Base-by-base conservation (phyloP, 2,329 filamentous ascomycete species). In the Venturiaceae sp. region DNA sequence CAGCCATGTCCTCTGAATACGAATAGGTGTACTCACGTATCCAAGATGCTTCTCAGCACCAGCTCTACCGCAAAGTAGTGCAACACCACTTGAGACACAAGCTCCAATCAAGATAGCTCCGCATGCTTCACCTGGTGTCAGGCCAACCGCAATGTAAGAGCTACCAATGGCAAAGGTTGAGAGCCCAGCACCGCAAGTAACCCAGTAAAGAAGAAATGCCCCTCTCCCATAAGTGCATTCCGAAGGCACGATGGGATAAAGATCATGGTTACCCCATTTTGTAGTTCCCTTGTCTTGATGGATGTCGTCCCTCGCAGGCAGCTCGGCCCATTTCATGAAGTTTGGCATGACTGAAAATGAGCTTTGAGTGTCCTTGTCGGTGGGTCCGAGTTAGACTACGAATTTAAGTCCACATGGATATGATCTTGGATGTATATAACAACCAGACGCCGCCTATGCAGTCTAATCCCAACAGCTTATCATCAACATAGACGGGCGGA, bases 141-240 rank as follows among this genome's bases (percentile, higher is more conserved):
- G 47, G n/a, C 47, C 47, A 11, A 53, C 47, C 21, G 47, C 47
- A 32, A 53, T 36, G n/a, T 53, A 53, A 33, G 47, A 53, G 47
- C 47, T 53, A 23, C 47, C 47, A 23, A 53, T 53, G 16, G 47
- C 47, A 28, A 53, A 53, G 28, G 47, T 53, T n/a, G 47, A 53
- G 8, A 53, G 47, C 28, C 47, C 47, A 33, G 47, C 47, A 33
- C 28, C 26, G 16, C 47, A 53, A n/a, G 47, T 53, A 13, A 36
- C 19, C 26, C 47, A 53, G 16, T 53, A 53, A 14, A 53, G 26
- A n/a, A 53, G 14, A 33, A 33, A 53, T 21, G 47, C 47, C 3
- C 47, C 47, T 53, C 28, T 53, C 16, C 47, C 47, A 53, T 32
- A 33, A 11, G 47, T 53, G 33, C 47, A 28, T 33, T 53, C 47